phyloP scores from a whole-genome alignment of 768 basidiomycete genomes.

The Mycena venus region DNA sequence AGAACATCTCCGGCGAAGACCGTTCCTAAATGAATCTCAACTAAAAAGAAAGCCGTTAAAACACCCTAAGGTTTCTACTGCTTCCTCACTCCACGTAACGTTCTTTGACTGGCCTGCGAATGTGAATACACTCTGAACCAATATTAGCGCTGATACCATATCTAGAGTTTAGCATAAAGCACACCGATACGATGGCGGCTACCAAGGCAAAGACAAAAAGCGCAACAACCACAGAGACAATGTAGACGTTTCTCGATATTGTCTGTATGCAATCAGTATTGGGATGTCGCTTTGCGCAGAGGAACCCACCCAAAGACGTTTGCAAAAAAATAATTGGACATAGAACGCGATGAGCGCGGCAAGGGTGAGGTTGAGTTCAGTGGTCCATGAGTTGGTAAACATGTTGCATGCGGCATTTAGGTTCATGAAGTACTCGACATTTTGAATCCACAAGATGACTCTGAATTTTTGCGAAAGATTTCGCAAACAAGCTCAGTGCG shows the following conservation, averaged over 20 bases:
- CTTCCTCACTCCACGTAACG: slow-evolving; percentile 4
- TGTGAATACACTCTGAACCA: not conserved
- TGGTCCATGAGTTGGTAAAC: not conserved
- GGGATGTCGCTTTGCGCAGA: not conserved
- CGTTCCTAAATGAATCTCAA: slow-evolving; percentile 1
- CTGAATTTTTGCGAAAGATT: not conserved
- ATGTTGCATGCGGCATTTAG: not conserved
- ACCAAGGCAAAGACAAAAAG: slow-evolving; percentile 9
- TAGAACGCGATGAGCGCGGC: slow-evolving; percentile 5
- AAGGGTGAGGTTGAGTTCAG: not conserved
- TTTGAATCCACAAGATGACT: slow-evolving; percentile 1
- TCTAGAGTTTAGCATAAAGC: not conserved
- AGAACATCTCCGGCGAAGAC: slow-evolving; percentile 15
- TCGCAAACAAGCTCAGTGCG: not conserved
- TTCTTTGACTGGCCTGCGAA: not conserved
- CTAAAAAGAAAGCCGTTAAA: not conserved
- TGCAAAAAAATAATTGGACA: slow-evolving; percentile 6
- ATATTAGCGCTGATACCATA: not conserved
- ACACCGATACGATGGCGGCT: slow-evolving; percentile 5
- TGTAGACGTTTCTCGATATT: slow-evolving; percentile 1
- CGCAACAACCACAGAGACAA: not conserved
- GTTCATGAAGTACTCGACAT: slow-evolving; percentile 11
- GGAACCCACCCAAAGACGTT: slow-evolving; percentile 1
- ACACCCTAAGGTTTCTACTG: not conserved
- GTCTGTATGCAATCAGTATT: not conserved